Evolutionary conservation across 23 red algal genomes (phyloP).

Genomic region (Agarophyton chilense): DNA sequence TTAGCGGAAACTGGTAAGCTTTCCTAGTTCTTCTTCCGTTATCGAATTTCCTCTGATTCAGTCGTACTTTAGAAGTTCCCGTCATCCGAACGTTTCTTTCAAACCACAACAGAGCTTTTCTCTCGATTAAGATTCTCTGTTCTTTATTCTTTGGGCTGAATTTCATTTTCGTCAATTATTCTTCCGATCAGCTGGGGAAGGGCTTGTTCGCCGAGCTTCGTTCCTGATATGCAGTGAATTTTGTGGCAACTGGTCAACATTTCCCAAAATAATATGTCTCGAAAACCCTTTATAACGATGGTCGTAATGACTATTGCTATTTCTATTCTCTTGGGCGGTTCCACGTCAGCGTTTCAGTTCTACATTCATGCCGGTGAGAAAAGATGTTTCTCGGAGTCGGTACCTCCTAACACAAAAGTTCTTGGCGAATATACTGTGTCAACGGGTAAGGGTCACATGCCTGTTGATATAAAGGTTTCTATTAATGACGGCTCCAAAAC

Average conservation of each 20-base stretch:
- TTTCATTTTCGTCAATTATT: too few species aligned
- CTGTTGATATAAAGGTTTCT: slow-evolving; percentile 46
- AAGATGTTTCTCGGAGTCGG: slow-evolving; percentile 62
- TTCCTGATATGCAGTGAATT: background rate
- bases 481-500: background rate
- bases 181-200: background rate
- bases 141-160: too few species aligned
- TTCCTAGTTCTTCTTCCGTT: too few species aligned
- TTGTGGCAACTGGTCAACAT: background rate
- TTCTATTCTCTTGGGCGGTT: background rate
- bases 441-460: slow-evolving; percentile 57
- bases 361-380: slow-evolving; percentile 63
- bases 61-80: too few species aligned
- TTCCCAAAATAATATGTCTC: background rate
- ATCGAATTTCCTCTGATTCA: too few species aligned
- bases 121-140: background rate
- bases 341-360: slow-evolving; percentile 45
- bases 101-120: background rate
- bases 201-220: too few species aligned
- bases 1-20: too few species aligned
- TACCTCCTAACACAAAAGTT: slow-evolving; percentile 56
- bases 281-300: background rate
- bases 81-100: too few species aligned
- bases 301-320: background rate
- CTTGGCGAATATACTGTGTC: slow-evolving; percentile 71